Conservation (phyloP, 495 filamentous ascomycete species). For the Articulospora tetracladia region DNA sequence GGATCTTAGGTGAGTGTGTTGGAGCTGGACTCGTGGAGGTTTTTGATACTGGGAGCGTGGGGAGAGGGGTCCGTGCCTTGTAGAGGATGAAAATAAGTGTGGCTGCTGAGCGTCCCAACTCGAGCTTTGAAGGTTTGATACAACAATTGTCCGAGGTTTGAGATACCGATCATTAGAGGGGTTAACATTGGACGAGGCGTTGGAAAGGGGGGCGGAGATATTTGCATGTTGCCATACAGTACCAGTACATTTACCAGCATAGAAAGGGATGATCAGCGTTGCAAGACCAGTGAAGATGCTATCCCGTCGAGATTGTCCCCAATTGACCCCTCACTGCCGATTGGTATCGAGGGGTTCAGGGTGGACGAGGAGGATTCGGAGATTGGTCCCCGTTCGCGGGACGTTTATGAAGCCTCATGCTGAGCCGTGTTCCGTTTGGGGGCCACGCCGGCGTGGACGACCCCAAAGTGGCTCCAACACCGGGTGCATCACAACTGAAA, state of each 20-base stretch:
- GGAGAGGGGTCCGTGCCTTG: constrained; percentile 61
- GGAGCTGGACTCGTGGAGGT: constrained; percentile 77
- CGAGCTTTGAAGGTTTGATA: background rate
- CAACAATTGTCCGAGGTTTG: background rate
- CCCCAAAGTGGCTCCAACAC: background rate
- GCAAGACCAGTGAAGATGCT: too few relatives aligned
- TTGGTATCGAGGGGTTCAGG: background rate
- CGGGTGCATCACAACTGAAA: background rate
- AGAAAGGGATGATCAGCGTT: too few relatives aligned
- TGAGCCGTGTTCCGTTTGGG: background rate
- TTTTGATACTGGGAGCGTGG: constrained; percentile 82
- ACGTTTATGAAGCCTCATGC: background rate
- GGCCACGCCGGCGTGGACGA: background rate
- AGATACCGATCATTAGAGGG: too few relatives aligned
- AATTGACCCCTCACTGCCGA: background rate
- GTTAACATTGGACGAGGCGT: too few relatives aligned
- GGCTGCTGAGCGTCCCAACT: background rate
- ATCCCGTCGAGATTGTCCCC: too few relatives aligned
- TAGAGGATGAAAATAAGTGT: constrained; percentile 30
- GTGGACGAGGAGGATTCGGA: background rate
- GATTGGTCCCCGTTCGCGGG: background rate
- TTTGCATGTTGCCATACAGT: too few relatives aligned
- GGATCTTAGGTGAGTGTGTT: constrained; percentile 73
- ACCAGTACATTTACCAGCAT: too few relatives aligned
- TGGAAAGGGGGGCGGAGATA: background rate